phyloP scores from a whole-genome alignment of 2,329 filamentous ascomycete species.

The Fusarium udum region DNA sequence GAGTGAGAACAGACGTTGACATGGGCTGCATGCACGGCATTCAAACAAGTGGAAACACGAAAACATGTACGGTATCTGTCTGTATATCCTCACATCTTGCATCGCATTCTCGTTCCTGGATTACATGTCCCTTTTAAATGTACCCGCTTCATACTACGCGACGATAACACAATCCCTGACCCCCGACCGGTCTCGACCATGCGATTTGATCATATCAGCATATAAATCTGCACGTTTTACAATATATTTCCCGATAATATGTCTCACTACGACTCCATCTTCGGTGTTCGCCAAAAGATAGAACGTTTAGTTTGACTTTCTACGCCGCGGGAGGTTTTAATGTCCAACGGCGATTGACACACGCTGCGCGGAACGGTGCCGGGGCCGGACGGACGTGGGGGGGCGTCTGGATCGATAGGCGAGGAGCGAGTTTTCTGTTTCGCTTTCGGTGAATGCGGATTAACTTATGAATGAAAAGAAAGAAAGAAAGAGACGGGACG shows the following conservation, averaged over 20 bases:
- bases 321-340: conserved; percentile 1
- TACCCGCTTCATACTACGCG: neutral
- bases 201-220: neutral
- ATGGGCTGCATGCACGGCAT: conserved; percentile 31
- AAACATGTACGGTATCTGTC: neutral
- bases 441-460: conserved; percentile 25
- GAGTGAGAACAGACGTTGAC: conserved; percentile 12
- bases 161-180: neutral
- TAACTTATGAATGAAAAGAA: neutral
- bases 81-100: neutral
- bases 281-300: conserved; percentile 19
- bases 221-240: neutral
- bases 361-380: conserved; percentile 14
- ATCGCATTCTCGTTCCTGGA: neutral
- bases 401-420: conserved; percentile 24
- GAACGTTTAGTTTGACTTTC: conserved; percentile 12
- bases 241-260: neutral
- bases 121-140: neutral
- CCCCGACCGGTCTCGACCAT: neutral
- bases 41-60: neutral
- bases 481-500: neutral
- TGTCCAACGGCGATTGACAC: neutral
- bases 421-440: conserved; percentile 9
- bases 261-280: neutral
- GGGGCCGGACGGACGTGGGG: neutral